Evolutionary conservation across 2,329 filamentous ascomycete genomes (phyloP).

Genomic region (Catunica adiposa): DNA sequence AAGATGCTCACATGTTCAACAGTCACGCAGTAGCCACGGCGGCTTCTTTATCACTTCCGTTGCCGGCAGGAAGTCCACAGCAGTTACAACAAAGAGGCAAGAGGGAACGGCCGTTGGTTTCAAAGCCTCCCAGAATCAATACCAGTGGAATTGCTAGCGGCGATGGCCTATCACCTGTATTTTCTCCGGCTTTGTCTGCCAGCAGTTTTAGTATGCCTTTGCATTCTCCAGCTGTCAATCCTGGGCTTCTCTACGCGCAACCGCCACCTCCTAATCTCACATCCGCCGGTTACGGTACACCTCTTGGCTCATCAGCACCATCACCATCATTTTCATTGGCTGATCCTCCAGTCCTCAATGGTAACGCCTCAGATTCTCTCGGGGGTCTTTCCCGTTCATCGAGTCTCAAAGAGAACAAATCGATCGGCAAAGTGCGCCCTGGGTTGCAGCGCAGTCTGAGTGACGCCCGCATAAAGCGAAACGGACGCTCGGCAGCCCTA

Average conservation of each 20-base stretch:
- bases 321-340: conserved; percentile 2
- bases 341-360: conserved; percentile 9
- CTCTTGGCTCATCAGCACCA: neutral
- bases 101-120: conserved; percentile 11
- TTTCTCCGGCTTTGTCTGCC: conserved; percentile 23
- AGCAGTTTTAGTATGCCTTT: neutral
- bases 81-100: conserved; percentile 15
- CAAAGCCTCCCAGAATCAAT: conserved; percentile 5
- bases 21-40: conserved; percentile 9
- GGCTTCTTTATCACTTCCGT: conserved; percentile 7
- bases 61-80: conserved; percentile 11
- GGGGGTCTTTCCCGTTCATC: conserved; percentile 26
- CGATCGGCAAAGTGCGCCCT: conserved; percentile 22
- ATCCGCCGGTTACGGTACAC: conserved; percentile 14
- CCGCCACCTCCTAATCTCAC: conserved; percentile 31
- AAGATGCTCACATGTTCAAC: conserved; percentile 12
- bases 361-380: neutral
- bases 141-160: conserved; percentile 3
- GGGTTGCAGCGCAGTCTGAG: conserved; percentile 39
- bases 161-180: conserved; percentile 25
- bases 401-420: conserved; percentile 28
- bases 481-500: conserved; percentile 25
- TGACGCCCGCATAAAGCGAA: conserved; percentile 34
- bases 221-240: conserved; percentile 33
- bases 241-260: conserved; percentile 39